Base-by-base conservation (phyloP, 768 basidiomycete species). In the Calocybe gangraenosa region DNA sequence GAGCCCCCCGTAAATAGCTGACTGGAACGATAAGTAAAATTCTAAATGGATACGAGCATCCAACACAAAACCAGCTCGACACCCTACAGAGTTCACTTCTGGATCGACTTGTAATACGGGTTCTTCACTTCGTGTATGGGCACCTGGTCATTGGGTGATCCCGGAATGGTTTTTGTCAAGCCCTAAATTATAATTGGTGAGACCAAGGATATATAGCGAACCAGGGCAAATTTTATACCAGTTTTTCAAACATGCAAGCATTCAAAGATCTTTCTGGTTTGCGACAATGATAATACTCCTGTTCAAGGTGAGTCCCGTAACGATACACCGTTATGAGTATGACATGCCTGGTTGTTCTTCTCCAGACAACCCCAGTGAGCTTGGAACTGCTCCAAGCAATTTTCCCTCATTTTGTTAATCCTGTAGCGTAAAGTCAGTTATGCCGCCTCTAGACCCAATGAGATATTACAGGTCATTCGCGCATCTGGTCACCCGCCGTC, bases 341-440 rank as follows among this genome's bases (percentile, higher is more conserved):
- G 9, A 71, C 82, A 42, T 47, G 86, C 94, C 69, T 98, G 95
- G 72, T 99, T 99, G 66, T 92, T 88, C 59, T 75, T 68, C 67
- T 99, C 96, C 50, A 99, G 66, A 65, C 96, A 99, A 43, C 84
- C 76, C 93, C 93, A 98, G 62, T 99, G 96, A 20, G 78, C 74
- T 52, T 96, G 83, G 55, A 91, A 98, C 60, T 92, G 82, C 50
- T 79, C 67, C 53, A 86, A 60, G 65, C 96, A 99, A 65, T 89
- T 87, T 68, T 93, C 89, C 41, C 92, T 76, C 79, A 99, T 86
- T 74, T 95, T 97, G 45, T 68, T 81, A 42, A 99, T 90, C 53
- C 96, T 99, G 48, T 7, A 22, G 47, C n/a, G 9, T 25, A 14
- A 49, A 10, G 17, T 44, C 20, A 47, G 5, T 32, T 37, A 11